Conservation (phyloP, 768 basidiomycete species). For the Astraeus odoratus region DNA sequence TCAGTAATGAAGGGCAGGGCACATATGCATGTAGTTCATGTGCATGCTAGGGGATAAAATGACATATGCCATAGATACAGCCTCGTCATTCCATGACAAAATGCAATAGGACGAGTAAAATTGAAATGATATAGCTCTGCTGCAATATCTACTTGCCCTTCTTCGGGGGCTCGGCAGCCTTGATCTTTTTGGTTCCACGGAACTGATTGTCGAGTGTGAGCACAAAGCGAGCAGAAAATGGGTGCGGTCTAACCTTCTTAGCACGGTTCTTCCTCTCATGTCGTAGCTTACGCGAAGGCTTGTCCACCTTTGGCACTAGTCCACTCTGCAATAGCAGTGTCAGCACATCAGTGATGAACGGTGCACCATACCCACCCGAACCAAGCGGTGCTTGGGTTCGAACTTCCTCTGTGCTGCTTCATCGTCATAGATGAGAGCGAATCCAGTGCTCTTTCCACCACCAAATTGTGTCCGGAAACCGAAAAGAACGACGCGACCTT, state of each 20-base stretch:
- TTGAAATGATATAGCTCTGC: conserved; percentile 8
- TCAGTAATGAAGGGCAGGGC: conserved; percentile 20
- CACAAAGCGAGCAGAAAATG: background rate
- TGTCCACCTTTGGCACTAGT: conserved; percentile 70
- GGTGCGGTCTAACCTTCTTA: conserved; percentile 74
- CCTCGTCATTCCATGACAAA: conserved; percentile 26
- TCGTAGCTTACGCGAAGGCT: conserved; percentile 92
- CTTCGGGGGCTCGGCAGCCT: conserved; percentile 88
- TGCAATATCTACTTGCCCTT: conserved; percentile 71
- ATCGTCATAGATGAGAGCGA: conserved; percentile 95
- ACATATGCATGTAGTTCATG: conserved; percentile 25
- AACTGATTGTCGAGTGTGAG: conserved; percentile 44
- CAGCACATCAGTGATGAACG: conserved; percentile 1
- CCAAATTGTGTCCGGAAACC: conserved; percentile 95
- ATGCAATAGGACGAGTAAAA: conserved; percentile 16
- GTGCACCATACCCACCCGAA: conserved; percentile 61
- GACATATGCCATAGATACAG: conserved; percentile 40
- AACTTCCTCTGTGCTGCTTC: conserved; percentile 94
- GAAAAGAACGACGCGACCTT: conserved; percentile 85
- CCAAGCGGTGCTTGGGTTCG: conserved; percentile 91
- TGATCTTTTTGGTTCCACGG: conserved; percentile 92
- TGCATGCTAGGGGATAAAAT: conserved; percentile 13
- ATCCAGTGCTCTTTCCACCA: conserved; percentile 96
- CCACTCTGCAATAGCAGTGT: conserved; percentile 44
- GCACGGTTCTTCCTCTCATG: conserved; percentile 99